Evolutionary conservation across 1,284 basidiomycete species (phyloP).

Genomic region (Dichomitus squalens): DNA sequence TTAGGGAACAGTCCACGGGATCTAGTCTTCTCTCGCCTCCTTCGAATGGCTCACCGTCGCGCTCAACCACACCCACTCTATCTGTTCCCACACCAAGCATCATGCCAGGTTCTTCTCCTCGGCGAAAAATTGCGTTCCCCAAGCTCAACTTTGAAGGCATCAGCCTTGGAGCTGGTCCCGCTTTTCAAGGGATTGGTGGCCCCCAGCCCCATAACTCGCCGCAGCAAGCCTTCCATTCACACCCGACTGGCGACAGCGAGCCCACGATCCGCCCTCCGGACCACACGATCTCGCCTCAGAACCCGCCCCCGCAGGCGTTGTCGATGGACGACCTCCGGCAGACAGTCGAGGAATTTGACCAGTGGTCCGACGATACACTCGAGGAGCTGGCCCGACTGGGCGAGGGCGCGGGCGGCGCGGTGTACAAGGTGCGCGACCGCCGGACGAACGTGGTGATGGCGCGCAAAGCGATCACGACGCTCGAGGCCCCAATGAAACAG

Average conservation of each 20-base stretch:
- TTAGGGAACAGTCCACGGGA: slow-evolving; percentile 30
- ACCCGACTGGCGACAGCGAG: slow-evolving; percentile 44
- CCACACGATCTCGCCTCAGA: slow-evolving; percentile 32
- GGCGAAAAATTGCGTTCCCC: slow-evolving; percentile 31
- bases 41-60: slow-evolving; percentile 19
- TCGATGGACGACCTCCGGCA: slow-evolving; percentile 37
- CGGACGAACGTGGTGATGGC: slow-evolving; percentile 84
- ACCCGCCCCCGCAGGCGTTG: slow-evolving; percentile 27
- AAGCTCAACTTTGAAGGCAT: slow-evolving; percentile 32
- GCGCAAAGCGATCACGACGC: slow-evolving; percentile 95
- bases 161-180: background rate
- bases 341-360: slow-evolving; percentile 39
- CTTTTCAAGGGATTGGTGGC: background rate
- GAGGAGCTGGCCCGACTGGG: slow-evolving; percentile 80
- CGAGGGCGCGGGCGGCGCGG: slow-evolving; percentile 95
- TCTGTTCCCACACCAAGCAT: slow-evolving; percentile 2
- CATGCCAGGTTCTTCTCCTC: slow-evolving; percentile 22
- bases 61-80: slow-evolving; percentile 27
- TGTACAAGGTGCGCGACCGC: slow-evolving; percentile 86
- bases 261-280: slow-evolving; percentile 55
- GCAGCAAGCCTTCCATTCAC: slow-evolving; percentile 24
- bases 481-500: slow-evolving; percentile 92
- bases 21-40: slow-evolving; percentile 28
- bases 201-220: background rate
- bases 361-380: slow-evolving; percentile 72